These are phyloP conservation scores for Xylona heveae DNA, from an alignment of 495 filamentous ascomycete genomes.

Conservation along the genomic window DNA sequence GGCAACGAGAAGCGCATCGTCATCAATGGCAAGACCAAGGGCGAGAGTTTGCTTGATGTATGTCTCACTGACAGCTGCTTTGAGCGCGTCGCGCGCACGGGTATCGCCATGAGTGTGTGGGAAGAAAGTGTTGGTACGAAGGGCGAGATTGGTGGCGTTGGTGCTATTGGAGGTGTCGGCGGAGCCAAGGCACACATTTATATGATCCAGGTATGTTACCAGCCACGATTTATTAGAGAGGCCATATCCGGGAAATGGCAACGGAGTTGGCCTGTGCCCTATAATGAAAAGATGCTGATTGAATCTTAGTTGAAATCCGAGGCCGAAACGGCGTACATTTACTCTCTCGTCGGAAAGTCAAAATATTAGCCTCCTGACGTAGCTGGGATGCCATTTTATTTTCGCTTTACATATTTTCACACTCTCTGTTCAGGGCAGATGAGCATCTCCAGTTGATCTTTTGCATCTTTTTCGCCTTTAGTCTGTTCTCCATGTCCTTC, in stretches of 20 bases:
- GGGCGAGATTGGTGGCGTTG: slow-evolving; percentile 41
- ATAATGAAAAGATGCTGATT: no score
- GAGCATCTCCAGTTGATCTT: no score
- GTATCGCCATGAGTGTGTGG: slow-evolving; percentile 75
- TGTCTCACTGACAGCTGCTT: slow-evolving; percentile 71
- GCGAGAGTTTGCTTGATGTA: slow-evolving; percentile 54
- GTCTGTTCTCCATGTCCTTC: no score
- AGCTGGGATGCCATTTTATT: no score
- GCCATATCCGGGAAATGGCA: neutral
- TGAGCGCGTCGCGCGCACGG: slow-evolving; percentile 57
- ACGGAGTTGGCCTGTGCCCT: slow-evolving; percentile 9
- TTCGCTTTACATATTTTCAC: no score
- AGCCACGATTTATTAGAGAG: neutral
- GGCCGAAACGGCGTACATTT: slow-evolving; percentile 13
- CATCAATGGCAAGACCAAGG: slow-evolving; percentile 43
- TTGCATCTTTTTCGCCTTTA: no score
- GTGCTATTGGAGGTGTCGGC: slow-evolving; percentile 46
- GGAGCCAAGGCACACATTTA: slow-evolving; percentile 51
- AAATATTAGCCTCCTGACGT: no score
- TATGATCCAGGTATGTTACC: slow-evolving; percentile 43
- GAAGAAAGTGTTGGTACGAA: slow-evolving; percentile 53
- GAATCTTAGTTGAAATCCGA: slow-evolving; percentile 5
- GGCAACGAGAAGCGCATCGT: slow-evolving; percentile 60
- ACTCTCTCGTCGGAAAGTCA: slow-evolving; percentile 13
- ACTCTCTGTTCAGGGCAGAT: no score